These are phyloP conservation scores for Tetradesmus lagerheimii DNA, from an alignment of 139 green algal species.

Conservation along the genomic window DNA sequence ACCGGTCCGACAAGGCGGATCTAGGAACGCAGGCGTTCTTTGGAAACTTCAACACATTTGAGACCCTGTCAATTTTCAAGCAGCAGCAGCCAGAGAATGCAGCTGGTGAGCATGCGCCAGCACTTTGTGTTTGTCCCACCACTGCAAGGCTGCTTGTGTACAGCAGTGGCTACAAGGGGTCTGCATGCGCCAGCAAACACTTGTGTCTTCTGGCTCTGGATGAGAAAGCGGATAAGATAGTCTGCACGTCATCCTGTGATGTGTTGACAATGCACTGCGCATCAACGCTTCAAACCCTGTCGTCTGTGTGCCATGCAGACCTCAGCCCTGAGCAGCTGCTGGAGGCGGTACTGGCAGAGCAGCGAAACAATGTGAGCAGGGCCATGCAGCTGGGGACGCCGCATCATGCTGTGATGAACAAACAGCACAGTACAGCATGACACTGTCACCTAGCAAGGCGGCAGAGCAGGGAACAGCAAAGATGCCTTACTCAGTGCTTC, in stretches of 20 bases:
- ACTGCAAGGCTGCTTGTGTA: neutral
- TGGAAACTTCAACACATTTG: slow-evolving; percentile 39
- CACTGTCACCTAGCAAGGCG: too few relatives aligned
- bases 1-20: slow-evolving; percentile 6
- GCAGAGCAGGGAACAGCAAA: too few relatives aligned
- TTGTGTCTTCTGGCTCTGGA: too few relatives aligned
- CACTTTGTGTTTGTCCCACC: neutral
- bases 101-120: neutral
- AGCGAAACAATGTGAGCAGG: slow-evolving; percentile 29
- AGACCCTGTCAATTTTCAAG: slow-evolving; percentile 57
- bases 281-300: neutral
- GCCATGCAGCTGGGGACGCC: neutral
- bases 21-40: slow-evolving; percentile 30
- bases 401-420: too few relatives aligned
- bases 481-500: too few relatives aligned
- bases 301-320: neutral
- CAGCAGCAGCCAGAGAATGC: neutral
- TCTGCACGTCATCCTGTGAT: neutral
- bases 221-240: too few relatives aligned
- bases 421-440: too few relatives aligned
- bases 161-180: neutral
- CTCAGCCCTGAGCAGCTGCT: slow-evolving; percentile 10
- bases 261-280: neutral
- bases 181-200: too few relatives aligned
- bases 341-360: slow-evolving; percentile 20